Conservation (phyloP, 768 basidiomycete species). For the Mycena vulgaris region DNA sequence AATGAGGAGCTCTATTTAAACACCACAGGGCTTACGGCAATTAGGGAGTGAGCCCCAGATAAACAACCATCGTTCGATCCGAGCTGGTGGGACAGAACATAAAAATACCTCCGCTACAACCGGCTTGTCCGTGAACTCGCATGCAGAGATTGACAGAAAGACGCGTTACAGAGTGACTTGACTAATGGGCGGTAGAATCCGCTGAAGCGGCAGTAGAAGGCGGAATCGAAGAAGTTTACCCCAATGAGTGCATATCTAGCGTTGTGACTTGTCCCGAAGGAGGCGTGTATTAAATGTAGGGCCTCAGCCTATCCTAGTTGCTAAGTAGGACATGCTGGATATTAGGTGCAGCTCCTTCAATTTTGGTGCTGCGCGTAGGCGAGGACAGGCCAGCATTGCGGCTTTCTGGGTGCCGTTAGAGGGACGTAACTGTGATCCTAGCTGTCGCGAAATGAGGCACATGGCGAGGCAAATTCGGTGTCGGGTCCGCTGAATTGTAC, state of each 20-base stretch:
- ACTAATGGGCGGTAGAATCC: neutral
- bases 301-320: no score
- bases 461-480: neutral
- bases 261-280: neutral
- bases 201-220: slow-evolving; percentile 2
- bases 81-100: neutral
- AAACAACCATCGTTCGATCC: neutral
- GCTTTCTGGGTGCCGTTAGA: neutral
- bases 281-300: no score
- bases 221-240: neutral
- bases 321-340: no score
- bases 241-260: slow-evolving; percentile 1
- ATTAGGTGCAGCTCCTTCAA: neutral
- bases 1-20: neutral
- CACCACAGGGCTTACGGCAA: neutral
- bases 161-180: neutral
- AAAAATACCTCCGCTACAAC: neutral
- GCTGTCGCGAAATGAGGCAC: slow-evolving; percentile 10
- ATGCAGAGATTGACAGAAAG: neutral
- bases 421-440: slow-evolving; percentile 9
- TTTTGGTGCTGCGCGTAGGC: neutral
- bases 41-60: neutral
- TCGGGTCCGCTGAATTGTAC: neutral
- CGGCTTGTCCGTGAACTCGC: slow-evolving; percentile 15
- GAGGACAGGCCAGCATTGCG: neutral